Evolutionary conservation across 2,329 filamentous ascomycete species (phyloP).

Genomic region (Verticillium nonalfalfae): DNA sequence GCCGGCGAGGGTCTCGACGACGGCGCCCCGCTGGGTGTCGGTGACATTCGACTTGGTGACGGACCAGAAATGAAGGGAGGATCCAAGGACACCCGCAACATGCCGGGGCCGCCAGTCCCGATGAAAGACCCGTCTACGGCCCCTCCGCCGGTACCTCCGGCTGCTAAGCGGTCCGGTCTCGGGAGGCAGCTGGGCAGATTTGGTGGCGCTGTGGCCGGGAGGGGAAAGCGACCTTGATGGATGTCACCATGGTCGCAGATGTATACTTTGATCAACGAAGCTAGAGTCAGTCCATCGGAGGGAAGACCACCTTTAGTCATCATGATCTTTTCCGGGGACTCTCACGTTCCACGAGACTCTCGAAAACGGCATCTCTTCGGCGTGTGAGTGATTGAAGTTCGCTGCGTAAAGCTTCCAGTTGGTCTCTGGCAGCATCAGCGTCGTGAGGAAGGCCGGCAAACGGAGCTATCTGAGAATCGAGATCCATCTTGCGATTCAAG

Average conservation of each 20-base stretch:
- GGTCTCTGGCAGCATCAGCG: constrained; percentile 58
- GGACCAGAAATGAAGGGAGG: constrained; percentile 27
- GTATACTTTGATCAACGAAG: neutral
- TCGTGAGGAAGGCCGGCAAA: constrained; percentile 73
- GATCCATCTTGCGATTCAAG: constrained; percentile 46
- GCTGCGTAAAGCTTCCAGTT: constrained; percentile 60
- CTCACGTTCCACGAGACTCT: constrained; percentile 59
- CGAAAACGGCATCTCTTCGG: constrained; percentile 68
- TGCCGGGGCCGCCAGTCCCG: constrained; percentile 29
- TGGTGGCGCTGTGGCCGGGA: constrained; percentile 63
- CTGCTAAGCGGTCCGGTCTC: constrained; percentile 55
- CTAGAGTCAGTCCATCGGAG: neutral
- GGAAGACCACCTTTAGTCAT: neutral
- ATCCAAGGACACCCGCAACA: constrained; percentile 31
- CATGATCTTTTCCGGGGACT: constrained; percentile 40
- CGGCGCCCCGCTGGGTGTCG: constrained; percentile 34
- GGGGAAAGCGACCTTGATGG: constrained; percentile 42
- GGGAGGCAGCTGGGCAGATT: constrained; percentile 64
- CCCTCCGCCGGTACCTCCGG: constrained; percentile 32
- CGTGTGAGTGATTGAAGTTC: constrained; percentile 57
- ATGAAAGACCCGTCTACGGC: constrained; percentile 39
- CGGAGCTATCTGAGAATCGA: constrained; percentile 56
- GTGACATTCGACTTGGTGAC: constrained; percentile 35
- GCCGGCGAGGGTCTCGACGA: constrained; percentile 46
- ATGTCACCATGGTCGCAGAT: neutral